Base-by-base conservation (phyloP, 345 rosid genomes). In the Eucalyptus erythrocorys region DNA sequence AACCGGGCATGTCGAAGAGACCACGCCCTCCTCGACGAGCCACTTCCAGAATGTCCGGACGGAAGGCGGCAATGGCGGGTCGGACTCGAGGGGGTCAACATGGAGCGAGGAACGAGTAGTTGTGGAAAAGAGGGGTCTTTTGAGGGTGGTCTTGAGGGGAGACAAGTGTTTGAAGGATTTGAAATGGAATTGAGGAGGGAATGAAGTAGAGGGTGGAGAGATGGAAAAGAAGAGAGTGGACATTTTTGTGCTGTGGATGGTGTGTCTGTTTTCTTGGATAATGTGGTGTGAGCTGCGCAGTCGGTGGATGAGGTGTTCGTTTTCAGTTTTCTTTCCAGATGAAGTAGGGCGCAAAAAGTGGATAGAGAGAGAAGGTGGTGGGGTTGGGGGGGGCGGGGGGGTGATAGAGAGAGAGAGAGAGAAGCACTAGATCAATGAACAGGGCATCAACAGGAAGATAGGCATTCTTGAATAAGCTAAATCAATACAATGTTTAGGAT, bases 21-120 rank as follows among this genome's bases (percentile, higher is more conserved):
- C 55, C 40, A 90, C 88, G 40, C 89, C 89, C 47, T 90, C 89
- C 32, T 86, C 87, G 9, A 53, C 26, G 51, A 90, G 89, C 91
- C 91, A 90, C 64, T 88, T 59, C 89, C 91, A 90, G 91, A 90
- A 90, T 40, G 88, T 85, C n/a, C 24, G 64, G 13, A 89, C 71
- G 2, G 87, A 50, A 12, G 86, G 87, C 5, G 91, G 91, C 40
- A 86, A 64, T 13, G 91, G 88, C 17, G 88, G 91, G 66, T 87
- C 87, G 42, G 90, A 81, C 59, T 55, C 50, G 85, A 87, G 88
- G 81, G 49, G 87, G 90, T 85, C 87, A 17, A 40, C 82, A 37
- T 76, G 45, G 86, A 30, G 85, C 49, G 50, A 48, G 32, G 57
- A 30, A 19, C n/a, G 43, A 5, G 66, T 45, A 40, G 32, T 2